Evolutionary conservation across 331 rosid genomes (phyloP).

Genomic region (Phaseolus coccineus): DNA sequence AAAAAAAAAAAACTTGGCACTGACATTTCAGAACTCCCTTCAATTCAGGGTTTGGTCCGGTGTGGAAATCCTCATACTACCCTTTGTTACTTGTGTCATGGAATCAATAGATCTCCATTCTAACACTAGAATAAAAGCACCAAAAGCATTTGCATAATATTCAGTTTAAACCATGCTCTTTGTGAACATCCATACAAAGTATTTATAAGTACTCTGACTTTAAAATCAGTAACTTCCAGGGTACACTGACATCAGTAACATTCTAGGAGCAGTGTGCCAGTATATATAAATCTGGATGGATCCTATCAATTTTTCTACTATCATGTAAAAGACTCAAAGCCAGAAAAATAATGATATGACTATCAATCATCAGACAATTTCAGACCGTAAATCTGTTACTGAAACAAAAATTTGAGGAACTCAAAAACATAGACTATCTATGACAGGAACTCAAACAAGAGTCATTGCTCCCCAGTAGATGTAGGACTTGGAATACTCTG

Average conservation of each 20-base stretch:
- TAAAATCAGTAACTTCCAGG: slow-evolving; percentile 15
- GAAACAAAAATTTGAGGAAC: slow-evolving; percentile 37
- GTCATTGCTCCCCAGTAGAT: slow-evolving; percentile 44
- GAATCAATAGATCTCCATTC: not conserved
- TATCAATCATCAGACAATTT: not conserved
- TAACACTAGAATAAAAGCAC: not conserved
- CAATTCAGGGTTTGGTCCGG: not conserved
- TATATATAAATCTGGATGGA: not conserved
- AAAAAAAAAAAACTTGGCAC: not conserved
- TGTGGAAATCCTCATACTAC: not conserved
- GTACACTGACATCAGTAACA: slow-evolving; percentile 24
- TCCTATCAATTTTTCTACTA: too few relatives aligned
- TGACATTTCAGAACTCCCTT: not conserved
- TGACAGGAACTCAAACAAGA: slow-evolving; percentile 35
- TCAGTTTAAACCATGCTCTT: not conserved
- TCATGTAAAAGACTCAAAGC: too few relatives aligned
- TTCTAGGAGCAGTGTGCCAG: slow-evolving; percentile 13
- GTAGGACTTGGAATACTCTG: slow-evolving; percentile 69
- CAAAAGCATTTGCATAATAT: slow-evolving; percentile 9
- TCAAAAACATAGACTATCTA: not conserved
- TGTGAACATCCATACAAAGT: not conserved
- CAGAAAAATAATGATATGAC: too few relatives aligned
- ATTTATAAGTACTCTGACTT: slow-evolving; percentile 4
- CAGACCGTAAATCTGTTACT: not conserved
- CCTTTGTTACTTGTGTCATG: too few relatives aligned